Evolutionary conservation across 257 asterid species (phyloP), one percentile per base, ranked within the genome.

Genomic region (Solanum etuberosum): DNA sequence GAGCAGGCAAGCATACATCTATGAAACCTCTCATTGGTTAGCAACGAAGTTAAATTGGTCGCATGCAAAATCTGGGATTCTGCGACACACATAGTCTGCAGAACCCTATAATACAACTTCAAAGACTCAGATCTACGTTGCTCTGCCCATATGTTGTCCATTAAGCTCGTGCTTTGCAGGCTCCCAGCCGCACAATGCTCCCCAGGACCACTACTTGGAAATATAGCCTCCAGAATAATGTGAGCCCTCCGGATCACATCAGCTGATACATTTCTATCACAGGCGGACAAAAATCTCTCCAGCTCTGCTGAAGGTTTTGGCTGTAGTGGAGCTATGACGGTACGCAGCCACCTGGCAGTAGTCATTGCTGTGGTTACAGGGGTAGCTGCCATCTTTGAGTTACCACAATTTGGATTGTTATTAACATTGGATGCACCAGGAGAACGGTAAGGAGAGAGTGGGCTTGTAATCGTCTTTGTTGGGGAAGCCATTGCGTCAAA

Each of bases 1-100:
- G 99, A 97, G 91, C 99, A 97, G 77, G 99, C 99, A 59, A 97
- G 98, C 99, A 97, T 96, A 88, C 99, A 97, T 91, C 99, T 92
- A 88, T 97, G 99, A 87, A 97, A 97, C 93, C 98, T 94, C 93
- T 96, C 99, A 82, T 95, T 97, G 82, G 98, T 94, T 85, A 97
- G 94, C 94, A 96, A 88, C 72, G 98, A 92, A 76, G 98, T 96
- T 90, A 97, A 91, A 91, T 96, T 97, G 91, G 86, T 94, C 25
- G 87, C 97, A 16, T 94, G 93, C 91, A 95, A 90, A 87, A 94
- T 91, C 83, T 94, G 98, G 68, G 99, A 93, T 86, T 97, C 99
- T 15, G 99, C 99, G 7, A 87, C 86, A 89, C 99, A 97, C 97
- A 97, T 96, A 43, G 98, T 95, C 90, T 93, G 97, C 84, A 97